Evolutionary conservation across 208 protist genomes (phyloP), one percentile per base, ranked within the genome.

Genomic region (Leishmania amazonensis): DNA sequence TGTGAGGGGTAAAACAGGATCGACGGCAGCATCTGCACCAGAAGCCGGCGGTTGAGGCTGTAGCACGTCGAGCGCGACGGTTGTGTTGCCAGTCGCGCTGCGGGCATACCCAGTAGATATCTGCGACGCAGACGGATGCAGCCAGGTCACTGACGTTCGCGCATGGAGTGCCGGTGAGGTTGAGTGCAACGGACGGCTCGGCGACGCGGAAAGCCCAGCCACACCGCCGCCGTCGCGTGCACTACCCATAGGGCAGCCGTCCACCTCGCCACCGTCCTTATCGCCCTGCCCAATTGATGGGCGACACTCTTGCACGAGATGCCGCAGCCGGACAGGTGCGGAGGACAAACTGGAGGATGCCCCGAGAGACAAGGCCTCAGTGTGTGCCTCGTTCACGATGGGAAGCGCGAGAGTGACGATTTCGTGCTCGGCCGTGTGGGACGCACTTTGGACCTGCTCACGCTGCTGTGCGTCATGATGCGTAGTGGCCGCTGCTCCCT

Each of bases 241-340:
- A 9, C 21, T 53, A 21, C 51, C 15, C 3, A 74, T 21, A 28
- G 24, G 71, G 47, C 79, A 65, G 65, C 75, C 75, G 57, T 78
- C 51, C 45, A 78, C 75, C 35, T 78, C 83, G 9, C 74, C 79
- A 13, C 68, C 79, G 31, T 79, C 75, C 19, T 3, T 0, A 9
- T 77, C 72, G 11, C 1, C 7, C 4, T 28, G 31, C 15, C 1
- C 0, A 1, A 49, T 65, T 8, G 35, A 31, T 0, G 40, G 38
- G 28, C 82, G 82, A 49, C 57, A 82, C 24, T 82, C 68, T 7
- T 85, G 4, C 38, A 83, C 75, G 13, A 38, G 51, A 38, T 78
- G 72, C 5, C 76, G 81, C 70, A 86, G 75, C 45, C 73, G 78
- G 35, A 74, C 47, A 0, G 75, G 54, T 9, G 78, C 71, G 11